phyloP scores from a whole-genome alignment of 2,329 filamentous ascomycete species.

The Zelopaecilomyces penicillatus region DNA sequence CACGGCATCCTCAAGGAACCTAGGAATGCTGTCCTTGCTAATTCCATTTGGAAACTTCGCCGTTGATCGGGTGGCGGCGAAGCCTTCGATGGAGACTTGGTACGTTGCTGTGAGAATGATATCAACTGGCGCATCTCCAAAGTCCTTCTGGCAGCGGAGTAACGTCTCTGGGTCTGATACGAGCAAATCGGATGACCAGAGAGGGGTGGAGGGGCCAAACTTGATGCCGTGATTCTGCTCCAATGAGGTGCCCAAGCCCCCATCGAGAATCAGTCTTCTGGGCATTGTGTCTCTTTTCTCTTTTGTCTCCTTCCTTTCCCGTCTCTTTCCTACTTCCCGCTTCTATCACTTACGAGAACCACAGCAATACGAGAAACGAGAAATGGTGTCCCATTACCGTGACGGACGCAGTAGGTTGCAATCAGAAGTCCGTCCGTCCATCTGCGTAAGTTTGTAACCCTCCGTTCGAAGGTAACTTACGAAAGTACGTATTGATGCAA shows the following conservation, averaged over 20 bases:
- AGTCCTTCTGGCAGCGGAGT: constrained; percentile 46
- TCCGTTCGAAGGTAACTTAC: too few relatives aligned
- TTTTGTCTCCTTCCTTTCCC: too few relatives aligned
- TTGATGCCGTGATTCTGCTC: constrained; percentile 45
- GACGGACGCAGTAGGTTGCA: too few relatives aligned
- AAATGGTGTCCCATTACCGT: too few relatives aligned
- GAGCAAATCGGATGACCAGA: constrained; percentile 63
- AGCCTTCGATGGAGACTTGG: constrained; percentile 51
- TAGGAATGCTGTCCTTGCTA: constrained; percentile 26
- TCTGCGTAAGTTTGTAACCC: too few relatives aligned
- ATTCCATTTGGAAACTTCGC: constrained; percentile 36
- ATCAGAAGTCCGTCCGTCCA: too few relatives aligned
- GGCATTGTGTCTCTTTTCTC: neutral
- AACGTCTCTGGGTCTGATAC: constrained; percentile 44
- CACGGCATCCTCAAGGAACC: constrained; percentile 36
- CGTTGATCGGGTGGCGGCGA: constrained; percentile 38
- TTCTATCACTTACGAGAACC: too few relatives aligned
- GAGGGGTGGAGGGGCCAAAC: constrained; percentile 46
- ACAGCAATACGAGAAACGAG: too few relatives aligned
- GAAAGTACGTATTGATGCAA: too few relatives aligned
- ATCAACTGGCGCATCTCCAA: constrained; percentile 49
- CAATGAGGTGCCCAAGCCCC: constrained; percentile 59
- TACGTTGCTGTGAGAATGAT: constrained; percentile 61
- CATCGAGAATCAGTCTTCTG: constrained; percentile 48
- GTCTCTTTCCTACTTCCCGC: too few relatives aligned